Base-by-base conservation (phyloP, 1,139 yeast genomes). In the Ogataea hybrid region DNA sequence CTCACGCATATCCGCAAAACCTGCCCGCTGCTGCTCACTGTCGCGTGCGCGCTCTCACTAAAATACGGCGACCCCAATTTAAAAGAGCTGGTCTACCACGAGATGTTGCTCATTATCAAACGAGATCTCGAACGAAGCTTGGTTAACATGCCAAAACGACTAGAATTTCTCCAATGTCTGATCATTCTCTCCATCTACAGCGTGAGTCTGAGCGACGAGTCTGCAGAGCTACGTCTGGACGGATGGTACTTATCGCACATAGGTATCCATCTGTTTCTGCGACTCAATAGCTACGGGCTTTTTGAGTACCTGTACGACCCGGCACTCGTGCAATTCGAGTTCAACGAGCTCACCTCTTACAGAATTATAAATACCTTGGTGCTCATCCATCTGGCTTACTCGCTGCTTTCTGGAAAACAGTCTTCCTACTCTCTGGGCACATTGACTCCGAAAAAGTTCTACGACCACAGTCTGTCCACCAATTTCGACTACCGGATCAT, bases 401-500 rank as follows among this genome's bases (percentile, higher is more conserved):
- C 90, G 54, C 72, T 84, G 9, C 73, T 82, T 53, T 74, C 84
- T 2, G 95, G 95, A 0, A 65, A 92, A 51, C 71, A 79, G 17
- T 71, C 83, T 7, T 75, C 84, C 1, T 51, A 44, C 38, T 42
- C 54, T 1, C 8, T 54, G 7, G 47, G 37, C 9, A 33, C 39
- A n/a, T 31, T 57, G 11, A 45, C 47, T 18, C 58, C 62, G 3
- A 46, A 48, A n/a, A 47, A 45, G 17, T 47, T 55, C 23, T 65
- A 83, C 35, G 79, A 81, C 30, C 65, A 83, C 29, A 71, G 81
- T 2, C 70, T 77, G 34, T 80, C 92, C 0, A 84, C 92, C 3
- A 84, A 84, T 54, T 86, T 86, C 57, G 95, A 86, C 58, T 90
- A 89, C 11, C 65, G 95, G 47, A 84, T 86, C 81, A 84, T 85